Evolutionary conservation across 2,329 filamentous ascomycete genomes (phyloP).

Genomic region (Boeremia lycopersici): DNA sequence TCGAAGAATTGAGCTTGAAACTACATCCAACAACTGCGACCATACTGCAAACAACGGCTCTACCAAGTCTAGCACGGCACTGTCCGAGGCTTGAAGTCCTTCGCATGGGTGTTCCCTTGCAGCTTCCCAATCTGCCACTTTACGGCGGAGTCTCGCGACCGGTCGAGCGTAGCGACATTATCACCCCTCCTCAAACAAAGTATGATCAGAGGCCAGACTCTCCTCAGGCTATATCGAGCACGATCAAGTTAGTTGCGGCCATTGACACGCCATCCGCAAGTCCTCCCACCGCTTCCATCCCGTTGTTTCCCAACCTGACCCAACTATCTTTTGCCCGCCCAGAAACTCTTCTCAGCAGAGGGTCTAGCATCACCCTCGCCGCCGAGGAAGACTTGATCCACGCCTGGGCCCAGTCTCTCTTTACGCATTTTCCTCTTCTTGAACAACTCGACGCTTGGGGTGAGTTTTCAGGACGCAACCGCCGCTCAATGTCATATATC

Average conservation of each 20-base stretch:
- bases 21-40: conserved; percentile 34
- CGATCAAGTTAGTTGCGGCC: neutral
- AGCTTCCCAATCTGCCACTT: conserved; percentile 29
- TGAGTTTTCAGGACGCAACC: conserved; percentile 38
- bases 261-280: conserved; percentile 1
- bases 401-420: conserved; percentile 34
- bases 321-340: conserved; percentile 40
- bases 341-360: conserved; percentile 31
- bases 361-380: conserved; percentile 25
- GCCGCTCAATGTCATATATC: conserved; percentile 40
- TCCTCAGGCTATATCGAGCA: conserved; percentile 15
- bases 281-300: neutral
- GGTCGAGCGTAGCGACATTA: conserved; percentile 14
- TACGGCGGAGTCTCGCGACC: conserved; percentile 3
- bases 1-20: conserved; percentile 34
- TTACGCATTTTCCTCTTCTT: conserved; percentile 36
- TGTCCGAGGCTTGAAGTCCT: conserved; percentile 34
- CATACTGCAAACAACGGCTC: conserved; percentile 30
- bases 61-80: conserved; percentile 35
- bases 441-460: conserved; percentile 45
- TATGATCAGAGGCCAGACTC: conserved; percentile 5
- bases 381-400: conserved; percentile 37
- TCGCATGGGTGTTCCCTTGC: conserved; percentile 34
- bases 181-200: conserved; percentile 12
- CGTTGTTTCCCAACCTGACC: conserved; percentile 34